Conservation (phyloP, 1,139 yeast species). For the Saccharomycopsis phalli region DNA sequence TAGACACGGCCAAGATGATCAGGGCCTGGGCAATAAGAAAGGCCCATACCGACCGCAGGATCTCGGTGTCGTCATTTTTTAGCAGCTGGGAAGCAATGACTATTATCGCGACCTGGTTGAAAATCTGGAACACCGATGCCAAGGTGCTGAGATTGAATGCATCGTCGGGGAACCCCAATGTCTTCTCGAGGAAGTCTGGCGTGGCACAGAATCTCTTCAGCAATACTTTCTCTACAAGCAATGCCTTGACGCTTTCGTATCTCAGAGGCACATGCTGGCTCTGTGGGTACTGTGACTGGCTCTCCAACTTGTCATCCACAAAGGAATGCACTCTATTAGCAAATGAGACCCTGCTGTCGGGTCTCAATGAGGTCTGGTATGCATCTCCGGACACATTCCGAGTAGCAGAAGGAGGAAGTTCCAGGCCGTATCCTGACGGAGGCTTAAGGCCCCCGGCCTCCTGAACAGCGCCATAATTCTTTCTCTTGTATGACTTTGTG, state of each 20-base stretch:
- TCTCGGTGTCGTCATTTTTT: slow-evolving; percentile 13
- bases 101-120: slow-evolving; percentile 14
- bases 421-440: too few species aligned
- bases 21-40: slow-evolving; percentile 18
- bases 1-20: slow-evolving; percentile 16
- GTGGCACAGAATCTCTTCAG: slow-evolving; percentile 9
- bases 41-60: slow-evolving; percentile 15
- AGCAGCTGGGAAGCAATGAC: slow-evolving; percentile 11
- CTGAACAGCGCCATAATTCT: neutral
- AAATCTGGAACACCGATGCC: slow-evolving; percentile 15
- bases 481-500: neutral
- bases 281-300: neutral
- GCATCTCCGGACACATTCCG: neutral
- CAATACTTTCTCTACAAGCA: slow-evolving; percentile 8
- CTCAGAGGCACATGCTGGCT: neutral
- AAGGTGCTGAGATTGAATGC: slow-evolving; percentile 14
- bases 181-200: slow-evolving; percentile 7
- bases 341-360: neutral
- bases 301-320: slow-evolving; percentile 6
- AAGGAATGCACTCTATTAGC: slow-evolving; percentile 8
- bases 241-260: slow-evolving; percentile 1
- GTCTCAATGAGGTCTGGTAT: slow-evolving; percentile 1
- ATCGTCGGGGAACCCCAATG: slow-evolving; percentile 17
- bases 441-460: too few species aligned
- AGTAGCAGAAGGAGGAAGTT: neutral